Percentiles rank a stretch among this genome's conserved stretches.
Evolutionary conservation across 306 rosid genomes (phyloP).

Genomic region (Cucurbita argyrosperma): DNA sequence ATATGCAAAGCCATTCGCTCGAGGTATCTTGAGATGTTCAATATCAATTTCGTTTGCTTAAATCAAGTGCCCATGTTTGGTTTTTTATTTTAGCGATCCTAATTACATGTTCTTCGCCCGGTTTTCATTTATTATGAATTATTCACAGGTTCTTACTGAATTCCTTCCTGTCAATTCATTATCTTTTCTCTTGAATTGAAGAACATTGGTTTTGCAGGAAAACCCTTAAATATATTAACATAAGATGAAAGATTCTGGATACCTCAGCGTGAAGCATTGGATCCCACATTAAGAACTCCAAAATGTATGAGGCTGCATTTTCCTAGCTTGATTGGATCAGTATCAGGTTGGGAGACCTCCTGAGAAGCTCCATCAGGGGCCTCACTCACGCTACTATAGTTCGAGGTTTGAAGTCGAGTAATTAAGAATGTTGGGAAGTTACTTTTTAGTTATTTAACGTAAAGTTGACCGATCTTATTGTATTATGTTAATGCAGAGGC

Average conservation of each 20-base stretch:
- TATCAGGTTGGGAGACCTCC: constrained; percentile 98
- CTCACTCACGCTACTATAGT: constrained; percentile 42
- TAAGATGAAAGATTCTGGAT: constrained; percentile 20
- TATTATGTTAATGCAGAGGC: constrained; percentile 44
- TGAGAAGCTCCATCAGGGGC: constrained; percentile 95
- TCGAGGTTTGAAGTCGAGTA: constrained; percentile 42
- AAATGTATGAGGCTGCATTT: constrained; percentile 64
- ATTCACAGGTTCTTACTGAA: not conserved
- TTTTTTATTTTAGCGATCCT: not conserved
- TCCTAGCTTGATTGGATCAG: constrained; percentile 63
- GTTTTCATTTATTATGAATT: not conserved
- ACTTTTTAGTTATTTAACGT: not conserved
- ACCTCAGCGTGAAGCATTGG: constrained; percentile 86
- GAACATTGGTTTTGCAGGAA: constrained; percentile 46
- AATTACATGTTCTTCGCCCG: not conserved
- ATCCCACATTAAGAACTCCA: constrained; percentile 87
- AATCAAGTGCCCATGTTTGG: no score
- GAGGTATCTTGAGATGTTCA: constrained; percentile 41
- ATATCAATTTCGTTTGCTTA: constrained; percentile 19
- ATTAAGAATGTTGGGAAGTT: not conserved
- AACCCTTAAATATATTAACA: constrained; percentile 1
- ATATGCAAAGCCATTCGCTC: constrained; percentile 65
- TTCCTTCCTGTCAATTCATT: not conserved
- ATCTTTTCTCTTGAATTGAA: not conserved
- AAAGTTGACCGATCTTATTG: not conserved